Evolutionary conservation across 345 rosid genomes (phyloP).

Genomic region (Acer negundo): DNA sequence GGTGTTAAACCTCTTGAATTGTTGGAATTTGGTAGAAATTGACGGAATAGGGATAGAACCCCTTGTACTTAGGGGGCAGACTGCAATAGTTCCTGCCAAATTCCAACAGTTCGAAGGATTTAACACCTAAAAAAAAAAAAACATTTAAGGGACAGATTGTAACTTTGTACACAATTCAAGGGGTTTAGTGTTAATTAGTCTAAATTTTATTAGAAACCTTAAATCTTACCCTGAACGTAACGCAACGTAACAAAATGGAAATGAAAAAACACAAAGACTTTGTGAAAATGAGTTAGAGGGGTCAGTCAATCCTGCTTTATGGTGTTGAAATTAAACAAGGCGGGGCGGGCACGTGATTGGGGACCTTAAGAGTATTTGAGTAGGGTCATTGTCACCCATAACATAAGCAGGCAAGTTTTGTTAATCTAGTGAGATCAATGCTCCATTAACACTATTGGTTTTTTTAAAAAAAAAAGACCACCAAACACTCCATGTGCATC

Average conservation of each 20-base stretch:
- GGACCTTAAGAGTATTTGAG: slow-evolving; percentile 18
- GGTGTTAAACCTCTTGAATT: too few relatives aligned
- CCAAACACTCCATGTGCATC: slow-evolving; percentile 64
- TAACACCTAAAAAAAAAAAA: too few relatives aligned
- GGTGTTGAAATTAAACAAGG: neutral
- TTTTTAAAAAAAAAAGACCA: slow-evolving; percentile 17
- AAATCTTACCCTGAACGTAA: neutral
- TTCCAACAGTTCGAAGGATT: too few relatives aligned
- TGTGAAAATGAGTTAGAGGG: neutral
- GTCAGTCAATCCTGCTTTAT: neutral
- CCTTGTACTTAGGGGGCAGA: too few relatives aligned
- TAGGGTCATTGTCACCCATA: slow-evolving; percentile 30
- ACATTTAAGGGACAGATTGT: too few relatives aligned
- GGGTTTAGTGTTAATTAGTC: too few relatives aligned
- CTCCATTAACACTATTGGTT: neutral
- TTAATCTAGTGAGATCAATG: slow-evolving; percentile 18
- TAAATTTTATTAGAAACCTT: too few relatives aligned
- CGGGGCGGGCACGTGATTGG: slow-evolving; percentile 33
- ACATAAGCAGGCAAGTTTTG: slow-evolving; percentile 30
- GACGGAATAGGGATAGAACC: too few relatives aligned
- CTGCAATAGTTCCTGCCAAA: too few relatives aligned
- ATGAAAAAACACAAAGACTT: neutral
- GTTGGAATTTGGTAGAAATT: too few relatives aligned
- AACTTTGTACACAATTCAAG: too few relatives aligned
- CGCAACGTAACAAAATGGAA: neutral